These are phyloP conservation scores for Bauhinia variegata DNA, from an alignment of 306 rosid species.

Conservation along the genomic window DNA sequence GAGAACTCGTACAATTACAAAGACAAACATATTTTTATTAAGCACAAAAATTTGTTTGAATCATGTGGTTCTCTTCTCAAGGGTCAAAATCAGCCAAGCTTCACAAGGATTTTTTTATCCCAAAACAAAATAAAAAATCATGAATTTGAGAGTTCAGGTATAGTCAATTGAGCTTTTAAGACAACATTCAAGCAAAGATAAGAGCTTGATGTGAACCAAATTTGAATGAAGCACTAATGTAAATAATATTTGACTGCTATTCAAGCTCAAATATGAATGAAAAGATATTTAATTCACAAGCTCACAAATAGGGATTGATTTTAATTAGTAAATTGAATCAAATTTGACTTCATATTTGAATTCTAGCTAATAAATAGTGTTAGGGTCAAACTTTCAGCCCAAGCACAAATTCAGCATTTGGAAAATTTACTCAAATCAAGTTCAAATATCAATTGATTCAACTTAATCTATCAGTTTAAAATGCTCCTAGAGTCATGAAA, in stretches of 20 bases:
- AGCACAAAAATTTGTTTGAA: constrained; percentile 19
- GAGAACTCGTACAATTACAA: constrained; percentile 40
- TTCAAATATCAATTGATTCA: background rate
- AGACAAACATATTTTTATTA: constrained; percentile 33
- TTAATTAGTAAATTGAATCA: no score
- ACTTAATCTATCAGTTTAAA: background rate
- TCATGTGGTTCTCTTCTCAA: constrained; percentile 21
- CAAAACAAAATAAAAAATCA: background rate
- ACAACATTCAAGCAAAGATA: background rate
- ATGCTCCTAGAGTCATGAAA: constrained; percentile 9
- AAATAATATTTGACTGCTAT: background rate
- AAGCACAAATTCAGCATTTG: background rate
- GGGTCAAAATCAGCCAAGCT: constrained; percentile 25
- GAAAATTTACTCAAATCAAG: background rate
- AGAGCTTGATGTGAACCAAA: background rate
- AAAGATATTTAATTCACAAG: background rate
- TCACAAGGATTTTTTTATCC: no score
- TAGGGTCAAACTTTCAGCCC: background rate
- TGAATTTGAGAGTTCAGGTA: background rate
- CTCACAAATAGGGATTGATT: no score
- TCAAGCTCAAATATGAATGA: background rate
- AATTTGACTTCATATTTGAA: no score
- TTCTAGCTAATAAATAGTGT: background rate
- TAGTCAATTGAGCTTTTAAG: background rate
- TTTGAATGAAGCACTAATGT: background rate